Base-by-base conservation (phyloP, 2,329 filamentous ascomycete species). In the Neoscytalidium dimidiatum region DNA sequence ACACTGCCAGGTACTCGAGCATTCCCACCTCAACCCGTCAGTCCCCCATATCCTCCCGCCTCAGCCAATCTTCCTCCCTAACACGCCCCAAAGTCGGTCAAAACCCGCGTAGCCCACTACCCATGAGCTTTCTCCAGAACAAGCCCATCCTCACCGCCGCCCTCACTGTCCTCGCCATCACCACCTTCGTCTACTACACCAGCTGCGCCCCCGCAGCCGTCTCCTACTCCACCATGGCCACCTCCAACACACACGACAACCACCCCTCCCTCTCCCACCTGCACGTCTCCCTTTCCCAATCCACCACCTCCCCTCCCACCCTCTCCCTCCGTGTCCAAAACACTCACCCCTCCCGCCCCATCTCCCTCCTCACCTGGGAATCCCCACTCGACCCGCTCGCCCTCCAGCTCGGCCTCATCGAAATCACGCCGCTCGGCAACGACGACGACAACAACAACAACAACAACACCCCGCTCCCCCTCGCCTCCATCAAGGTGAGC, bases 151-250 rank as follows among this genome's bases (percentile, higher is more conserved):
- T 80, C 13, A 80, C 81, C 65, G 77, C 78, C 8, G 76, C 82
- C 66, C 75, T 82, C 64, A 80, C 81, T 68, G 75, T 82, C 31
- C 82, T 80, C 67, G 78, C 78, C 26, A 76, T 78, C 62, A 68
- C 78, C 41, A 77, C 72, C 64, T 70, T 72, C 6, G 73, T 74
- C 6, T 77, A 76, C 5, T 81, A 38, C 19, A 49, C 28, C 41
- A 48, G 23, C 28, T 48, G 44, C 43, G 26, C 43, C 14, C 17
- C 19, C 69, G 77, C 1, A 68, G 71, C 17, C 67, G 75, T 38
- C 71, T 67, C 44, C 67, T 76, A 9, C 68, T 67, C 2, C 75
- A 77, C 78, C 0, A 62, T 81, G 7, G 68, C 77, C 28, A 75
- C 71, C 67, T 80, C 62, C 66, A 71, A 1, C 69, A 73, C 41